These are phyloP conservation scores for Chaetomium strumarium DNA, from an alignment of 2,329 filamentous ascomycete genomes.

Conservation along the genomic window DNA sequence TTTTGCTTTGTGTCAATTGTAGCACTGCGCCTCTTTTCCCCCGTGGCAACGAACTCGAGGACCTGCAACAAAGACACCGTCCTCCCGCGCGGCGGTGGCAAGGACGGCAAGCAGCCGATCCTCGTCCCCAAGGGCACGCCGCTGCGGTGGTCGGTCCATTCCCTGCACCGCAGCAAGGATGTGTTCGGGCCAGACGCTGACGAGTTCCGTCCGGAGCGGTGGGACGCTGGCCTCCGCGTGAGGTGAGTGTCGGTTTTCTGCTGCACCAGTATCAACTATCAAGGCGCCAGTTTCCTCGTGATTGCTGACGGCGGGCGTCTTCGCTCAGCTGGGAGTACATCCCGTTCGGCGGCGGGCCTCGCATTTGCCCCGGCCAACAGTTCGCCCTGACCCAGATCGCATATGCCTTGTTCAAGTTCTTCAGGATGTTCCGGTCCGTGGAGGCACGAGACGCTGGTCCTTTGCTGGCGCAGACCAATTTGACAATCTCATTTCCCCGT, in stretches of 20 bases:
- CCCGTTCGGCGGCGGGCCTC: slow-evolving; percentile 40
- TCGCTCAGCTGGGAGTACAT: slow-evolving; percentile 36
- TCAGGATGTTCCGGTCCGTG: slow-evolving; percentile 30
- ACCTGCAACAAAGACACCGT: slow-evolving; percentile 37
- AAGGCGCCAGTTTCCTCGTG: neutral
- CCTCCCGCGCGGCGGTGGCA: slow-evolving; percentile 38
- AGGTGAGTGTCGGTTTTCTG: slow-evolving; percentile 16
- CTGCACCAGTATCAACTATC: neutral
- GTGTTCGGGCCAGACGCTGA: slow-evolving; percentile 40
- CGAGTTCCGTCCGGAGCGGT: slow-evolving; percentile 42
- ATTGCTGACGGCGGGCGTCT: neutral
- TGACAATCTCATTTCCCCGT: slow-evolving; percentile 20
- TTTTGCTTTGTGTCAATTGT: neutral
- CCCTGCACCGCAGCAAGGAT: slow-evolving; percentile 36
- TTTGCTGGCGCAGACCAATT: slow-evolving; percentile 11
- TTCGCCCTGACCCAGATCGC: slow-evolving; percentile 38
- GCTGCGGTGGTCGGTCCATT: slow-evolving; percentile 33
- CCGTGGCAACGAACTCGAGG: slow-evolving; percentile 39
- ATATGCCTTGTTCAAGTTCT: slow-evolving; percentile 33
- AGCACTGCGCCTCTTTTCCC: slow-evolving; percentile 41
- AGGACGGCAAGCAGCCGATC: slow-evolving; percentile 34
- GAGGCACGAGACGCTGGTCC: slow-evolving; percentile 23
- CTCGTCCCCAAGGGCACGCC: slow-evolving; percentile 35
- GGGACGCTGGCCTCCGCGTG: slow-evolving; percentile 31
- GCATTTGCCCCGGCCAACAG: slow-evolving; percentile 43